Base-by-base conservation (phyloP, 2,329 filamentous ascomycete genomes). In the Fusarium acutatum region DNA sequence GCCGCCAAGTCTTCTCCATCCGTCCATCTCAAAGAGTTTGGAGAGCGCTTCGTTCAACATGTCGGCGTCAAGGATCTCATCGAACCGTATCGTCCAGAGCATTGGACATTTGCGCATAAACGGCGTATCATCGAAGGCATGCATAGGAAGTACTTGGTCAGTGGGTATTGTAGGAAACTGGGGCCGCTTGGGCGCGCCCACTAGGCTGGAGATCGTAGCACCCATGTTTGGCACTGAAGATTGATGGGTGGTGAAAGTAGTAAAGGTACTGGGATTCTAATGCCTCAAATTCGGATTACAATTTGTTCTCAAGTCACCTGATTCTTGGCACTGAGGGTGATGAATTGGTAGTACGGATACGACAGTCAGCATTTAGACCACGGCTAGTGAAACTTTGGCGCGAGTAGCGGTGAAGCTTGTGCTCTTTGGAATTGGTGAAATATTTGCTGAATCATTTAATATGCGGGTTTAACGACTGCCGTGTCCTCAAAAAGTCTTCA, bases 1-100 rank as follows among this genome's bases (percentile, higher is more conserved):
- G 20, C 84, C 85, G 0, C 84, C 84, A 2, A 87, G 67, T 64
- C 84, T 85, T 24, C 79, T 80, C 85, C 85, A 87, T 28, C 82
- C 82, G 0, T 81, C 82, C 18, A 78, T 81, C 15, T 82, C 35
- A 17, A 75, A 38, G 56, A 72, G 53, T 24, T 60, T 43, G 4
- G 41, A 53, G 1, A 68, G 32, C 10, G 67, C 54, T 6, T 28
- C 12, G 15, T 64, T 53, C 28, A 87, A 77, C 26, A 79, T 83
- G 0, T 82, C 74, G 0, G 78, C 72, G 60, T 87, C 84, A 5
- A 87, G 80, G 6, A 68, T 61, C n/a, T 72, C 67, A 50, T 74
- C 44, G 20, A 74, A 73, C 24, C 67, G 60, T 11, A 61, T 15
- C 3, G 67, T 75, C 72, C 71, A 75, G 28, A 73, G 75, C 4